Evolutionary conservation across 2,329 filamentous ascomycete species (phyloP).

Genomic region (Phialemonium atrogriseum): DNA sequence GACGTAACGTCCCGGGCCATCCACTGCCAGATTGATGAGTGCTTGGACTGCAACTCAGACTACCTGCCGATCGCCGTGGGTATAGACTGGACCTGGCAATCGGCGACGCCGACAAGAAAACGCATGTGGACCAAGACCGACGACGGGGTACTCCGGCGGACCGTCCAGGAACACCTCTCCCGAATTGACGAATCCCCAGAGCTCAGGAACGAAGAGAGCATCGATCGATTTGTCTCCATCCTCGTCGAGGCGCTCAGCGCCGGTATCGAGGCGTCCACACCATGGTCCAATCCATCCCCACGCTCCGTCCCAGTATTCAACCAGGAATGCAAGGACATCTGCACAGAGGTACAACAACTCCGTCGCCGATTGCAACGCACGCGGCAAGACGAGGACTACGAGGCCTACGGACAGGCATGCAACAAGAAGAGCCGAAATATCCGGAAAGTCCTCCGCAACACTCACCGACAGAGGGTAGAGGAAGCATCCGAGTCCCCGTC

Average conservation of each 20-base stretch:
- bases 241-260: slow-evolving; percentile 13
- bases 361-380: slow-evolving; percentile 4
- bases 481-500: slow-evolving; percentile 9
- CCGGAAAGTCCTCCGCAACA: slow-evolving; percentile 9
- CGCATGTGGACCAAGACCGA: slow-evolving; percentile 12
- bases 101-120: slow-evolving; percentile 5
- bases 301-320: slow-evolving; percentile 15
- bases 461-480: slow-evolving; percentile 11
- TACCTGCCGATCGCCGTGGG: slow-evolving; percentile 14
- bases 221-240: slow-evolving; percentile 9
- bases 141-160: slow-evolving; percentile 8
- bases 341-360: slow-evolving; percentile 4
- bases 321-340: slow-evolving; percentile 12
- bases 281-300: slow-evolving; percentile 13
- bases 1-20: slow-evolving; percentile 4
- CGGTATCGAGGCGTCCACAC: slow-evolving; percentile 16
- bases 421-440: slow-evolving; percentile 15
- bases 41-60: slow-evolving; percentile 16
- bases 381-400: slow-evolving; percentile 9
- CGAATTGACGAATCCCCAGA: slow-evolving; percentile 1
- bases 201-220: slow-evolving; percentile 8
- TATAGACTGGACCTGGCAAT: slow-evolving; percentile 14
- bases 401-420: slow-evolving; percentile 9
- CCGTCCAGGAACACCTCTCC: slow-evolving; percentile 5
- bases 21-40: slow-evolving; percentile 6